A percentile compares a stretch with the other conserved stretches of the same genome.
Conservation (phyloP, 2,329 filamentous ascomycete species). For the Penicillium sp. region DNA sequence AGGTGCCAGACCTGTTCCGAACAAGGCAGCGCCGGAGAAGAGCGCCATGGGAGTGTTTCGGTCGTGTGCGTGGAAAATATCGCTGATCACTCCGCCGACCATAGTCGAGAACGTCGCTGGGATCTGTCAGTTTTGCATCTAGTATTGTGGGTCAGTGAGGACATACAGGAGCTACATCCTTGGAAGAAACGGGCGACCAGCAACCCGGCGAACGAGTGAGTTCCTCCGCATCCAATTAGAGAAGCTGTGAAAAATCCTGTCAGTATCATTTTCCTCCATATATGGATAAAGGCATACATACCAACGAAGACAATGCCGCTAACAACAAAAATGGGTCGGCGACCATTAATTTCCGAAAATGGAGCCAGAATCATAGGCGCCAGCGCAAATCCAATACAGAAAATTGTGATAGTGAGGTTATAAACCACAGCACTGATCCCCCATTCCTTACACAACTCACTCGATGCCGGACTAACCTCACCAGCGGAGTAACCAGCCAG, state of each 20-base stretch:
- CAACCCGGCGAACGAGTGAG: slow-evolving; percentile 70
- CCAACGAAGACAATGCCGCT: slow-evolving; percentile 71
- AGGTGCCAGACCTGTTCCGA: slow-evolving; percentile 78
- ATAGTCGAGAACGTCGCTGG: slow-evolving; percentile 74
- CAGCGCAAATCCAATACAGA: slow-evolving; percentile 76
- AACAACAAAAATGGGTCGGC: slow-evolving; percentile 76
- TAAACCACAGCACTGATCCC: slow-evolving; percentile 64
- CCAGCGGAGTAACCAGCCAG: slow-evolving; percentile 81
- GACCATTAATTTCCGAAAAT: slow-evolving; percentile 83
- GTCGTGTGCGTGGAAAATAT: slow-evolving; percentile 76
- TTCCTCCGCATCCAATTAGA: slow-evolving; percentile 72
- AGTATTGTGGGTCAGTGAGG: not conserved
- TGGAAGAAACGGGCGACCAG: slow-evolving; percentile 73
- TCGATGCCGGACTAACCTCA: slow-evolving; percentile 70
- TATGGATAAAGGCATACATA: slow-evolving; percentile 13
- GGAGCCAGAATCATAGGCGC: slow-evolving; percentile 88
- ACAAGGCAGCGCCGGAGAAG: slow-evolving; percentile 76
- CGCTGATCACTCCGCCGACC: slow-evolving; percentile 87
- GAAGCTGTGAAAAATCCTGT: slow-evolving; percentile 44
- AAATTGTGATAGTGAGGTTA: slow-evolving; percentile 76
- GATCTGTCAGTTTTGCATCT: not conserved
- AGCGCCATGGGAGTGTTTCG: slow-evolving; percentile 88
- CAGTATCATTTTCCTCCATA: slow-evolving; percentile 1
- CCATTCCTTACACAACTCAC: slow-evolving; percentile 67
- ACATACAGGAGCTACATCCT: slow-evolving; percentile 72